Evolutionary conservation across 768 basidiomycete species (phyloP), one percentile per base, ranked within the genome.

Genomic region (Kwoniella botswanensis): DNA sequence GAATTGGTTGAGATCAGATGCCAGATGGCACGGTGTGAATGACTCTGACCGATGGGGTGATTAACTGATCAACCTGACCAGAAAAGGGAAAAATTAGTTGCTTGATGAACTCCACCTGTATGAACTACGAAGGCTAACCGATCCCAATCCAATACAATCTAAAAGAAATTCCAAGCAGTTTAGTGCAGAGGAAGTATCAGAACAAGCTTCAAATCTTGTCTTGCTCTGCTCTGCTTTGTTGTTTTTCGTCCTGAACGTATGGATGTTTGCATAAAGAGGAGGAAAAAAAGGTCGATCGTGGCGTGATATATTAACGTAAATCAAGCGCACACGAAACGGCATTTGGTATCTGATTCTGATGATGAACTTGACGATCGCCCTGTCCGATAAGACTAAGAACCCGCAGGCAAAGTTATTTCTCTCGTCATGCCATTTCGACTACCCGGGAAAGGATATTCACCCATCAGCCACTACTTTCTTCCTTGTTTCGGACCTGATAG

Each of bases 261-360:
- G 35, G 6, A 6, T 35, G 29, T 26, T 21, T 15, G 63, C 21
- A 41, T 12, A 41, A 50, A 5, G 15, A 21, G 17, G 22, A 63
- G 53, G 6, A 6, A 53, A 50, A 7, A 13, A 63, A n/a, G 43
- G 64, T 65, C 64, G 64, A 65, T 65, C 64, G 64, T 65, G 64
- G 64, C 64, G 53, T 65, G 46, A 56, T 65, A 65, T 35, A 56
- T 57, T 65, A 26, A 65, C 64, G 64, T 65, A 57, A 65, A 55
- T 41, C 55, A 42, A 41, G 53, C 22, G 55, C 52, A 35, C 63
- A 35, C 50, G 22, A 42, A 42, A 65, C 64, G 54, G 54, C 54
- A 65, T 65, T 57, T 65, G 53, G 3, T 22, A 43, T 4, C 1
- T 26, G 53, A 35, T 35, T 35, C 4, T 35, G 59, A 60, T 60